Percentiles rank a stretch among this genome's conserved stretches.
These are phyloP conservation scores for Discostella pseudostelligera DNA, from an alignment of 108 stramenopile species.

Conservation along the genomic window DNA sequence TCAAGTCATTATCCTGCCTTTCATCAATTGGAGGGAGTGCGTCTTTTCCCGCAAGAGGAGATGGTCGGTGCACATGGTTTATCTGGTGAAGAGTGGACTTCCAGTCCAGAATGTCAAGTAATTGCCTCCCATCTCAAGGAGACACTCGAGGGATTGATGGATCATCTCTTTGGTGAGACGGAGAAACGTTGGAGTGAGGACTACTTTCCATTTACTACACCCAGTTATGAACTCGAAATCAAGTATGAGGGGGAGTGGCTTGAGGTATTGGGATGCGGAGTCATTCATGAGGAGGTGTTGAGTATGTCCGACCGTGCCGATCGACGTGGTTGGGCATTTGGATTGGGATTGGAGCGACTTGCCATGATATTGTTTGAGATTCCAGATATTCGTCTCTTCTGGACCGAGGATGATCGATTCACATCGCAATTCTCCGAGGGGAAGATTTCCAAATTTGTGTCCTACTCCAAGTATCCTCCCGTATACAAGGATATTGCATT, in stretches of 20 bases:
- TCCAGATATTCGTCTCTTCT: slow-evolving; percentile 94
- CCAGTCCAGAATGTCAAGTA: slow-evolving; percentile 25
- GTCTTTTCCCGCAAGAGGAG: slow-evolving; percentile 42
- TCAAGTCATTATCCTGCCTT: slow-evolving; percentile 94
- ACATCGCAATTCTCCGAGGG: slow-evolving; percentile 80
- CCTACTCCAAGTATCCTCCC: slow-evolving; percentile 85
- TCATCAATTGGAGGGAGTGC: slow-evolving; percentile 95
- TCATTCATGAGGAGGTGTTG: slow-evolving; percentile 87
- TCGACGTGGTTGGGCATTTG: slow-evolving; percentile 90
- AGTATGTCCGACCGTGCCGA: slow-evolving; percentile 68
- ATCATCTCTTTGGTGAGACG: slow-evolving; percentile 62
- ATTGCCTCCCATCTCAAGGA: slow-evolving; percentile 58
- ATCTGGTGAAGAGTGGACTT: slow-evolving; percentile 36
- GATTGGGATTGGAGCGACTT: slow-evolving; percentile 88
- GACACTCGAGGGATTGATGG: slow-evolving; percentile 70
- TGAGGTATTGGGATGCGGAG: slow-evolving; percentile 96
- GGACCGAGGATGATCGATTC: slow-evolving; percentile 89
- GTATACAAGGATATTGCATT: slow-evolving; percentile 86
- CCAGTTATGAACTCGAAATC: slow-evolving; percentile 93
- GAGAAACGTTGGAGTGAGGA: slow-evolving; percentile 58
- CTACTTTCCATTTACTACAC: slow-evolving; percentile 97
- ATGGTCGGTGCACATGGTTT: slow-evolving; percentile 33
- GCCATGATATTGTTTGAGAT: slow-evolving; percentile 96
- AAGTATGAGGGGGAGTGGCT: slow-evolving; percentile 92
- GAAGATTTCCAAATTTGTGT: slow-evolving; percentile 57